Evolutionary conservation across 176 grass and related monocot genomes (phyloP), one percentile per base, ranked within the genome.

Genomic region (Eleusine coracana): DNA sequence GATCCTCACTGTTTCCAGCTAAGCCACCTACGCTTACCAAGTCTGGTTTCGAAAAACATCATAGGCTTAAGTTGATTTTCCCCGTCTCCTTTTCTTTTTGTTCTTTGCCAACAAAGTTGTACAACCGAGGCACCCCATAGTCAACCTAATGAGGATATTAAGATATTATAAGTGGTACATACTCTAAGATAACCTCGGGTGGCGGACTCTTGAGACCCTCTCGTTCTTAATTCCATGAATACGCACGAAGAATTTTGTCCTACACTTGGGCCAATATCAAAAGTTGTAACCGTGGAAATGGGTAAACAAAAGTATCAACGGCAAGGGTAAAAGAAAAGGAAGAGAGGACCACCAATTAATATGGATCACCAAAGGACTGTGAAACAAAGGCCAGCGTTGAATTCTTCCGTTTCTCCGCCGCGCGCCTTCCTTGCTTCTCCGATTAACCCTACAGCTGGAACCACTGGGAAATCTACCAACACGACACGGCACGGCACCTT

Each of bases 101-200:
- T 80, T 70, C 71, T 83, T 85, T 17, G 46, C 27, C 78, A 85
- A 71, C 66, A 85, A 44, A 65, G 72, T 3, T 58, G 37, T 10
- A 18, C 50, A 84, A 80, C 58, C 29, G 6, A 8, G 3, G 75
- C 60, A 28, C 12, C 79, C 39, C 13, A 50, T 77, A 82, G 88
- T 83, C 88, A 86, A 86, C 36, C 56, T 86, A 48, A 60, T 48
- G 3, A 52, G 68, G 50, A 86, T 86, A 86, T 86, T 9, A 45
- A 83, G 74, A 67, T 3, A 76, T 21, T 7, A 52, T 36, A 23
- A 58, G 66, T 6, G 38, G 58, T 18, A 3, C 12, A 59, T 40
- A 49, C 17, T 4, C 46, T 51, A 79, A 66, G 51, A 78, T 38
- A 74, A 25, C 8, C 50, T 73, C 15, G 23, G 36, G 61, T 18